Conservation (phyloP, 2,329 filamentous ascomycete species). For the Cytospora schulzeri region DNA sequence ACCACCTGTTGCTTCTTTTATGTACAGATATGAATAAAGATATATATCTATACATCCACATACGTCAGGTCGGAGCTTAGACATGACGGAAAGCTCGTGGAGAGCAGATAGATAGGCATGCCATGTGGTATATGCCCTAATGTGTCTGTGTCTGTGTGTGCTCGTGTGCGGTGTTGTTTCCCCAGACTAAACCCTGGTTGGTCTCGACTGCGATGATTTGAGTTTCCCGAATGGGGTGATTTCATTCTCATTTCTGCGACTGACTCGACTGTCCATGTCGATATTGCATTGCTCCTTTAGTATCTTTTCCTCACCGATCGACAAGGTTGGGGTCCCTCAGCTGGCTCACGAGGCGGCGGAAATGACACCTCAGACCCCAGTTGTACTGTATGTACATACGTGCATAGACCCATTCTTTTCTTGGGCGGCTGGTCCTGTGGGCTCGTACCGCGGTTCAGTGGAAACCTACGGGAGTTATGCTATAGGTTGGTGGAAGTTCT, state of each 20-base stretch:
- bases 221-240: background rate
- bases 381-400: too few relatives aligned
- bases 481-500: background rate
- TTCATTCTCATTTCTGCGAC: background rate
- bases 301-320: background rate
- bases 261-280: background rate
- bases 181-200: background rate
- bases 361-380: too few relatives aligned
- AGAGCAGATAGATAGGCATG: background rate
- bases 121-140: background rate
- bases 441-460: background rate
- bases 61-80: background rate
- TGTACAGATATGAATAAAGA: background rate
- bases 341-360: background rate
- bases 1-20: background rate
- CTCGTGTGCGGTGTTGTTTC: background rate
- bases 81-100: background rate
- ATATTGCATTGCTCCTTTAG: background rate
- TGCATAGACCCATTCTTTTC: background rate
- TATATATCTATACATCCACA: background rate
- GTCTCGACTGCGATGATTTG: background rate
- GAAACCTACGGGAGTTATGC: background rate
- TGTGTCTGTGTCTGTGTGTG: background rate
- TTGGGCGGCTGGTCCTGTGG: background rate
- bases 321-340: background rate